Percentiles rank a stretch among this genome's conserved stretches.
Evolutionary conservation across 2,329 filamentous ascomycete genomes (phyloP).

Genomic region (Leptodontidium sp.): DNA sequence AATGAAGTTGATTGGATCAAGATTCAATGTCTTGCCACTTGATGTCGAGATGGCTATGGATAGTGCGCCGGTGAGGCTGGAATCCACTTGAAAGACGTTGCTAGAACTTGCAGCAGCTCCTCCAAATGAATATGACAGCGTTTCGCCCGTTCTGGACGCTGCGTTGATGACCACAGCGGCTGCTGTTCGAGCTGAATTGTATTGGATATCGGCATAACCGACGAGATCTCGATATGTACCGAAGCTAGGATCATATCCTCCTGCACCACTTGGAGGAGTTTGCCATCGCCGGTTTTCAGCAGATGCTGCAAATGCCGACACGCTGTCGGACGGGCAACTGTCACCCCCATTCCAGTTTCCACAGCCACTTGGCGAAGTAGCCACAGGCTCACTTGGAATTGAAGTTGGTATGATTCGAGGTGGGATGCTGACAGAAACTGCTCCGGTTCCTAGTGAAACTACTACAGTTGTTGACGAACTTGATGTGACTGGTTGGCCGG

Average conservation of each 20-base stretch:
- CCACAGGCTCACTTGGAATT: constrained; percentile 39
- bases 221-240: constrained; percentile 43
- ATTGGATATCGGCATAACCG: constrained; percentile 46
- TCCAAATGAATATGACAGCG: constrained; percentile 38
- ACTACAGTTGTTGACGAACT: background rate
- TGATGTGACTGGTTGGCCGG: background rate
- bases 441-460: background rate
- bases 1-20: constrained; percentile 44
- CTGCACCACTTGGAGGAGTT: constrained; percentile 40
- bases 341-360: constrained; percentile 45
- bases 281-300: constrained; percentile 45
- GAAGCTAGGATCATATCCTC: constrained; percentile 40
- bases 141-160: constrained; percentile 41
- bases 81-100: constrained; percentile 40
- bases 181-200: constrained; percentile 41
- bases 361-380: constrained; percentile 41
- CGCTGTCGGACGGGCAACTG: constrained; percentile 35
- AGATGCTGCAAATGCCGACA: constrained; percentile 38
- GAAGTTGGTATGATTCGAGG: constrained; percentile 23
- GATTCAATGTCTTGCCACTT: constrained; percentile 38
- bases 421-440: background rate
- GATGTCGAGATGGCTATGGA: constrained; percentile 40
- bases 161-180: constrained; percentile 44
- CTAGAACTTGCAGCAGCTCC: constrained; percentile 29
- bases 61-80: constrained; percentile 32